Evolutionary conservation across 305 asterid genomes (phyloP), one percentile per base, ranked within the genome.

Genomic region (Ajuga reptans): DNA sequence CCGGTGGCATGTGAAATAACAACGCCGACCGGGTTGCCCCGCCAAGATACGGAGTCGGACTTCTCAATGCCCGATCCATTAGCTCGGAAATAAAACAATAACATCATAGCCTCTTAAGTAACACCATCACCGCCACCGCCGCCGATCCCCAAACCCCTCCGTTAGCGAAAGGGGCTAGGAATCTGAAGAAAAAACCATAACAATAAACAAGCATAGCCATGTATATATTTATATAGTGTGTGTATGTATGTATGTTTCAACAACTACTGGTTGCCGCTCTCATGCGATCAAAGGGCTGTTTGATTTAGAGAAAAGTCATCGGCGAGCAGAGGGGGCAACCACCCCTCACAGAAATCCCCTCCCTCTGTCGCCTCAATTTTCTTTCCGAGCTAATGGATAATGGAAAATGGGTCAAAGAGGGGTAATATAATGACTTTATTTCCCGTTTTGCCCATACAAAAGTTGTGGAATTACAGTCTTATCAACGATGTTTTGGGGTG

Each of bases 281-380:
- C 24, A 39, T 17, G 37, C n/a, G 7, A 27, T 12, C 9, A 5
- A 59, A 71, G 80, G 74, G 76, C 51, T 72, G 83, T 75, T 79
- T 60, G 52, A 5, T 79, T 74, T 43, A 39, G 18, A n/a, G 3
- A 49, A 34, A 47, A 42, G 43, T 81, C 82, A 81, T 46, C n/a
- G 80, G 80, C 78, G 0, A 45, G 63, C 58, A 15, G 79, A 46
- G 82, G 78, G 71, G 80, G 83, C 59, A 78, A 82, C 87, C 72
- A 59, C 84, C 81, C 82, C 82, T 77, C 41, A 9, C 47, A 71
- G 53, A 71, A 79, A 68, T 68, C 66, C 82, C 70, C 34, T 16
- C 75, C 53, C 77, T 37, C 74, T 11, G 59, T 21, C 7, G 71
- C 79, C 81, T 77, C 79, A 31, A 10, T 71, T 51, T 59, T 53